Percentiles rank a stretch among this genome's conserved stretches.
Conservation (phyloP, 2,329 filamentous ascomycete genomes). For the Apiospora phragmitis region DNA sequence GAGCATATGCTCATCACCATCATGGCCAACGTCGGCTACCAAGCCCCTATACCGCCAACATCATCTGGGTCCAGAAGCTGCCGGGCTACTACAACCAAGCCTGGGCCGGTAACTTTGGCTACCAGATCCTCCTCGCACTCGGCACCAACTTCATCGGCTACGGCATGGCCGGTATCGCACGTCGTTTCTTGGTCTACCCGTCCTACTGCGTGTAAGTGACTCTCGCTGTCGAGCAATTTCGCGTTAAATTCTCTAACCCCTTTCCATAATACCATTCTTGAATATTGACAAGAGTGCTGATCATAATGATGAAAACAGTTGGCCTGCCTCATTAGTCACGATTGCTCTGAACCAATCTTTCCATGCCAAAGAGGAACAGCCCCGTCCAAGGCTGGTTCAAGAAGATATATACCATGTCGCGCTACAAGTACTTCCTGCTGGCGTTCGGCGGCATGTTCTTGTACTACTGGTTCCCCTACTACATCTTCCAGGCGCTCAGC, state of each 20-base stretch:
- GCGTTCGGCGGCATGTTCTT: constrained; percentile 42
- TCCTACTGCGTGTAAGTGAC: constrained; percentile 41
- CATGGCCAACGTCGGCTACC: constrained; percentile 59
- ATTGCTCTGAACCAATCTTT: constrained; percentile 48
- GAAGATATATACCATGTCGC: constrained; percentile 36
- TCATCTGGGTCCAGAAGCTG: constrained; percentile 51
- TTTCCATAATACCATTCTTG: constrained; percentile 38
- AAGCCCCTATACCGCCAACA: constrained; percentile 50
- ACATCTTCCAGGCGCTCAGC: constrained; percentile 49
- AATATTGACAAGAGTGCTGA: constrained; percentile 25
- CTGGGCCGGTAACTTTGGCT: constrained; percentile 48
- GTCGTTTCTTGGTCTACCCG: constrained; percentile 53
- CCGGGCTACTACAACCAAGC: constrained; percentile 51
- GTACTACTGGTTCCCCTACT: constrained; percentile 56
- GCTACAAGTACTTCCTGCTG: constrained; percentile 47
- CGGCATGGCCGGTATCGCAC: constrained; percentile 48
- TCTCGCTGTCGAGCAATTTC: neutral
- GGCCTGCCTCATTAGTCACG: constrained; percentile 48
- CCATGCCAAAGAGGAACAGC: constrained; percentile 41
- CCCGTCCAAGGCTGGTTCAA: constrained; percentile 46
- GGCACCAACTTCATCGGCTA: constrained; percentile 58
- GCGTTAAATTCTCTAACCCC: neutral
- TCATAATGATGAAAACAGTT: constrained; percentile 41
- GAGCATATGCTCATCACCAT: constrained; percentile 61
- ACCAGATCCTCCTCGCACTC: constrained; percentile 51